Evolutionary conservation across 768 basidiomycete genomes (phyloP), one percentile per base, ranked within the genome.

Genomic region (Astraeus odoratus): DNA sequence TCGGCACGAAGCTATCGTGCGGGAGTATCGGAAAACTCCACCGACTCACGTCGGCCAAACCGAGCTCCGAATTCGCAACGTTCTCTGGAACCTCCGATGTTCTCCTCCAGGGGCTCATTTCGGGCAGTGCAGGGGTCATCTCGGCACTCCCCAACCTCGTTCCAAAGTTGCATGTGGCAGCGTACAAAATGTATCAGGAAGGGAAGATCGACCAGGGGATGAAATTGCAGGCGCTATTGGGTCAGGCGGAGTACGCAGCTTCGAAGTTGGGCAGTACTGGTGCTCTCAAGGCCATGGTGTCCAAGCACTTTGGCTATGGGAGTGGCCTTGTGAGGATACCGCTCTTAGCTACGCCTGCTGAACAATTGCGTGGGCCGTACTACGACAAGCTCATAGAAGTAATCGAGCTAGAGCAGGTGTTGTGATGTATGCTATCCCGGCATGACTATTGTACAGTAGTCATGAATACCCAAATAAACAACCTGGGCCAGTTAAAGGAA

Each of bases 1-100:
- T 91, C 48, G 90, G 90, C 47, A 80, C 77, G 41, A 92, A 86
- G 65, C 72, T 93, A 19, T 91, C 90, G 25, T 91, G 88, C 59
- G 88, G 83, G 4, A 83, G 81, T 53, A 79, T 93, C 46, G 87
- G 88, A 18, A 93, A 91, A 62, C 78, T 89, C 36, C 80, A 84
- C 43, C 81, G 89, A 15, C 69, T 92, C 35, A 75, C 82, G 10
- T 76, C 79, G 4, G 67, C 74, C 26, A 77, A 79, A 50, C 64
- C 76, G 5, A 51, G 70, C 3, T 57, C 67, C 3, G 68, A 79
- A 33, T 84, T 86, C 52, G 75, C 81, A 3, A 77, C 86, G n/a
- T 81, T 83, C 55, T 76, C 86, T 9, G 89, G 90, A 1, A 78
- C 81, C 46, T 78, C 78, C 5, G 86, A 91, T 54, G 69, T 82